Conservation (phyloP, 495 filamentous ascomycete species). For the Tuber calosporum region DNA sequence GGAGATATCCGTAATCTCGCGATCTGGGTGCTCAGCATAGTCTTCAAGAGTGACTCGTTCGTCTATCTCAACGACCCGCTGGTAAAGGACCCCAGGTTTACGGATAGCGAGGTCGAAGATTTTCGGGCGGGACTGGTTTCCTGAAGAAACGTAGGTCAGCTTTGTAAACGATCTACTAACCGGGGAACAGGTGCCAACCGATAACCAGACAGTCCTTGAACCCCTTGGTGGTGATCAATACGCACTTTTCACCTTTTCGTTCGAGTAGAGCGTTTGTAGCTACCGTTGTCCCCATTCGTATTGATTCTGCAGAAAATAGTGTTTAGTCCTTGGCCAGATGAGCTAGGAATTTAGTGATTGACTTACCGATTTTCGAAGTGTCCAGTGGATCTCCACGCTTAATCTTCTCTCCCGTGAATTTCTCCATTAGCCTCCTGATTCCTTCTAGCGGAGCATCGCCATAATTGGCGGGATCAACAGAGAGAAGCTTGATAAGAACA, state of each 20-base stretch:
- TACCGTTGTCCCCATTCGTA: constrained; percentile 85
- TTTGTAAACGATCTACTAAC: background rate
- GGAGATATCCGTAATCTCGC: constrained; percentile 50
- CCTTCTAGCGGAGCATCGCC: constrained; percentile 83
- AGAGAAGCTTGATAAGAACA: constrained; percentile 79
- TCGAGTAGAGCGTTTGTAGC: constrained; percentile 86
- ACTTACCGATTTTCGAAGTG: constrained; percentile 70
- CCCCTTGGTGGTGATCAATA: constrained; percentile 81
- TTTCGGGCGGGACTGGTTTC: constrained; percentile 69
- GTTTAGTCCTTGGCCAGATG: background rate
- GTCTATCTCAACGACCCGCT: constrained; percentile 67
- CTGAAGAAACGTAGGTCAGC: constrained; percentile 10
- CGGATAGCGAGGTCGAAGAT: constrained; percentile 78
- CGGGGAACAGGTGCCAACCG: constrained; percentile 43
- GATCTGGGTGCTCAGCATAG: constrained; percentile 72
- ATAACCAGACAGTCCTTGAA: constrained; percentile 89
- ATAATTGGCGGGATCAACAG: constrained; percentile 85
- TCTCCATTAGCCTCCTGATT: constrained; percentile 80
- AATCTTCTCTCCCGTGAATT: constrained; percentile 66
- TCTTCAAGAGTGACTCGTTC: constrained; percentile 84
- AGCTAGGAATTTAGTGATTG: background rate
- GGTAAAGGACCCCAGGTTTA: constrained; percentile 72
- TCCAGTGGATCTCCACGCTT: constrained; percentile 76
- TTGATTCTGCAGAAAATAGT: constrained; percentile 53
- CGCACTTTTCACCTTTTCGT: constrained; percentile 87